Conservation (phyloP, 164 flowering plant species). For the Sedum album region DNA sequence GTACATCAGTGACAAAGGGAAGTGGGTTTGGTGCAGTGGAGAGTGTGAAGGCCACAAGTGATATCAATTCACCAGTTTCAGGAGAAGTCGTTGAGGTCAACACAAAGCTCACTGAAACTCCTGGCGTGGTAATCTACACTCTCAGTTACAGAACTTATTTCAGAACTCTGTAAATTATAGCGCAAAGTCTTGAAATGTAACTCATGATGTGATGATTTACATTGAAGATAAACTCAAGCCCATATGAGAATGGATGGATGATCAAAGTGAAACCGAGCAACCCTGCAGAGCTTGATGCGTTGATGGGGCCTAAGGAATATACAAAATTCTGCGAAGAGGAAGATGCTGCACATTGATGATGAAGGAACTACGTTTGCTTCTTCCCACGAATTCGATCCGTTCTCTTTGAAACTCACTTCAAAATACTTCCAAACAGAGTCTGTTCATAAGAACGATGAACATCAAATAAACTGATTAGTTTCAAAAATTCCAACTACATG, state of each 20-base stretch:
- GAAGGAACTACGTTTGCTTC: neutral
- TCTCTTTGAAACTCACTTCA: neutral
- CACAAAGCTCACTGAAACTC: slow-evolving; percentile 54
- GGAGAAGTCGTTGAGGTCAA: slow-evolving; percentile 87
- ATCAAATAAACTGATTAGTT: neutral
- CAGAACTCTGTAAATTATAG: neutral
- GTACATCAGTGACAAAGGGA: slow-evolving; percentile 43
- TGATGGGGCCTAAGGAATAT: slow-evolving; percentile 74
- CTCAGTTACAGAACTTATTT: no score
- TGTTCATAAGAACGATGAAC: neutral
- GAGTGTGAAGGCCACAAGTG: slow-evolving; percentile 99
- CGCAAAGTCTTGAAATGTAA: neutral
- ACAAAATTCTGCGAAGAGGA: slow-evolving; percentile 92
- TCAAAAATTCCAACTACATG: neutral
- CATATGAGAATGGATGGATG: slow-evolving; percentile 97
- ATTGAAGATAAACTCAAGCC: slow-evolving; percentile 69
- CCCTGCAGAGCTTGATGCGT: slow-evolving; percentile 59
- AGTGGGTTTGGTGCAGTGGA: slow-evolving; percentile 82
- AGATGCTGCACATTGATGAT: slow-evolving; percentile 36
- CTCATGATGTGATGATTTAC: slow-evolving; percentile 5
- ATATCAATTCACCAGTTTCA: slow-evolving; percentile 85
- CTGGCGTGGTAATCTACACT: slow-evolving; percentile 64
- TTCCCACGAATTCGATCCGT: neutral
- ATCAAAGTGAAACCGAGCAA: slow-evolving; percentile 79
- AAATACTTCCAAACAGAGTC: neutral